Evolutionary conservation across 2,329 filamentous ascomycete species (phyloP).

Genomic region (Cyphellophora attinorum): DNA sequence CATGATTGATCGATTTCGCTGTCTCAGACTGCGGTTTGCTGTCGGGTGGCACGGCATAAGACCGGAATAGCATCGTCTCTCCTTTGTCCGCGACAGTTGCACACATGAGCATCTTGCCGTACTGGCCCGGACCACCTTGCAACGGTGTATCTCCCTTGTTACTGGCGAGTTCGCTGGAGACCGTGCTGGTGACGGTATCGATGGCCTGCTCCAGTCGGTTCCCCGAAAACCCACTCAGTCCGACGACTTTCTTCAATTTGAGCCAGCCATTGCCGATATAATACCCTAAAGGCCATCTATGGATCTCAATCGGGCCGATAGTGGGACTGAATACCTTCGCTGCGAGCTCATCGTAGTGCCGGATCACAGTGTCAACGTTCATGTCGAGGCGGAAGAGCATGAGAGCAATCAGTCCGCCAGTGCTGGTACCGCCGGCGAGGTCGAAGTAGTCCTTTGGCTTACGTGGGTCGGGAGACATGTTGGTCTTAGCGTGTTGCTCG

Average conservation of each 20-base stretch:
- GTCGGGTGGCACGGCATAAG: slow-evolving; percentile 7
- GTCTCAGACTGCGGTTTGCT: slow-evolving; percentile 9
- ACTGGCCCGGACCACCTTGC: background rate
- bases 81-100: slow-evolving; percentile 11
- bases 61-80: slow-evolving; percentile 11
- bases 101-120: slow-evolving; percentile 13
- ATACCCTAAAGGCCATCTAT: slow-evolving; percentile 7
- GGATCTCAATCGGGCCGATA: slow-evolving; percentile 5
- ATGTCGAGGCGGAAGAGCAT: slow-evolving; percentile 17
- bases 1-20: slow-evolving; percentile 8
- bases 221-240: slow-evolving; percentile 8
- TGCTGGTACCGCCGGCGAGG: slow-evolving; percentile 16
- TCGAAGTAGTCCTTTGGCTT: slow-evolving; percentile 15
- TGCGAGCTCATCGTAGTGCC: slow-evolving; percentile 8
- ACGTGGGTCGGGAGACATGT: slow-evolving; percentile 6
- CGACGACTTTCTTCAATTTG: slow-evolving; percentile 7
- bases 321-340: slow-evolving; percentile 12
- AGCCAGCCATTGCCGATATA: slow-evolving; percentile 11
- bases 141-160: background rate
- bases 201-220: slow-evolving; percentile 10
- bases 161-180: background rate
- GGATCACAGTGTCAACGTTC: slow-evolving; percentile 10
- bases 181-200: slow-evolving; percentile 10
- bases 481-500: slow-evolving; percentile 7
- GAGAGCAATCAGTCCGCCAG: slow-evolving; percentile 16